These are phyloP conservation scores for Purshia tridentata DNA, from an alignment of 306 rosid species.

Conservation along the genomic window DNA sequence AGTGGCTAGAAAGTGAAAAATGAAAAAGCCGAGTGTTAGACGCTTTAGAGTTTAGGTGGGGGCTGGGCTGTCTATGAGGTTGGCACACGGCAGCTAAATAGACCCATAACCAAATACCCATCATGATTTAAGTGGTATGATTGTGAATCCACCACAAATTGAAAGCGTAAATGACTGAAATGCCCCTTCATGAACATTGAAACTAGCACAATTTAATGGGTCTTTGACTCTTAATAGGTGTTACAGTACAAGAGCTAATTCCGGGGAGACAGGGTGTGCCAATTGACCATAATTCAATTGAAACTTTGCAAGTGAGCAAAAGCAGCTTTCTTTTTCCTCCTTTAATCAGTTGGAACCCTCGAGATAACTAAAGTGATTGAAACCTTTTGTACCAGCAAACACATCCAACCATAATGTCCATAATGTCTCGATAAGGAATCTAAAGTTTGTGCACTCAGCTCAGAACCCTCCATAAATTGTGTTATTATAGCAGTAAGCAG, in stretches of 20 bases:
- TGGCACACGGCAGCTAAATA: constrained; percentile 15
- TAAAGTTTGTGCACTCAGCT: not conserved
- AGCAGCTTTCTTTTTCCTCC: constrained; percentile 19
- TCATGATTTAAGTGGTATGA: constrained; percentile 37
- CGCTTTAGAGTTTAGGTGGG: constrained; percentile 45
- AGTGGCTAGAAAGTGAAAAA: constrained; percentile 43
- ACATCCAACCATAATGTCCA: constrained; percentile 50
- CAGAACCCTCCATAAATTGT: constrained; percentile 8
- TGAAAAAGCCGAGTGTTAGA: constrained; percentile 42
- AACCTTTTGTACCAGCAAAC: constrained; percentile 42
- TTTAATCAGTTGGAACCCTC: constrained; percentile 35
- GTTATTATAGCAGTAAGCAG: not conserved
- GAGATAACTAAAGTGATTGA: constrained; percentile 21
- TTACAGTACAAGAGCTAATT: constrained; percentile 33
- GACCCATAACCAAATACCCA: constrained; percentile 65
- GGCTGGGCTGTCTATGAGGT: constrained; percentile 34
- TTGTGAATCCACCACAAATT: constrained; percentile 21
- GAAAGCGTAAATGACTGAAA: not conserved
- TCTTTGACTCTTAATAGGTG: not conserved
- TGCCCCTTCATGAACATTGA: not conserved
- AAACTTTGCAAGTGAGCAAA: constrained; percentile 32
- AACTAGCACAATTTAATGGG: not conserved
- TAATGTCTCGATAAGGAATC: not conserved
- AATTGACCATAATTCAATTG: constrained; percentile 33
- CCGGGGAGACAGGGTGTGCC: constrained; percentile 46